phyloP scores from a whole-genome alignment of 305 asterid genomes.

The Solanum aculeatissimum region DNA sequence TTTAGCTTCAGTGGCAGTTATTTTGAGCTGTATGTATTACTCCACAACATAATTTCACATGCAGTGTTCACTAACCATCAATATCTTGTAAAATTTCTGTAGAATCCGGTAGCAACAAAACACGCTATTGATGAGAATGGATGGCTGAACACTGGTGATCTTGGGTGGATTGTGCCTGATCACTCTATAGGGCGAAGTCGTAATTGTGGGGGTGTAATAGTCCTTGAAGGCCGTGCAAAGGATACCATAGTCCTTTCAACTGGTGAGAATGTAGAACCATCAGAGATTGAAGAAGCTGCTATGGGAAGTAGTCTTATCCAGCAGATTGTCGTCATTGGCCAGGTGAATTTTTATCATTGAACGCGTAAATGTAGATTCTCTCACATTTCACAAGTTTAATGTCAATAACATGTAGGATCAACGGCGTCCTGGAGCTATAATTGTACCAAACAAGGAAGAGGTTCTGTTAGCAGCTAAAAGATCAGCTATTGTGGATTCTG shows the following conservation, averaged over 20 bases:
- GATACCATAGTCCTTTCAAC: slow-evolving; percentile 88
- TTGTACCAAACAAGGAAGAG: slow-evolving; percentile 85
- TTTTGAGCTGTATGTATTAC: background rate
- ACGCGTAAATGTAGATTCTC: background rate
- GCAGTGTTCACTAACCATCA: background rate
- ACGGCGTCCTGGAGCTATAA: slow-evolving; percentile 84
- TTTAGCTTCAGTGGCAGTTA: background rate
- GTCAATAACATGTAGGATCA: slow-evolving; percentile 43
- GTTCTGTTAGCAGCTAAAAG: slow-evolving; percentile 50
- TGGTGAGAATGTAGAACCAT: slow-evolving; percentile 87
- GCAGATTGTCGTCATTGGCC: slow-evolving; percentile 88
- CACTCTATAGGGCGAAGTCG: slow-evolving; percentile 82
- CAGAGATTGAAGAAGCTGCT: slow-evolving; percentile 91
- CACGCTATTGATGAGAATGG: slow-evolving; percentile 73
- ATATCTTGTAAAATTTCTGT: background rate
- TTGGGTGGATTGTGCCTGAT: slow-evolving; percentile 84
- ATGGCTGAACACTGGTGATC: slow-evolving; percentile 89
- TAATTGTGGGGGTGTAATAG: slow-evolving; percentile 65
- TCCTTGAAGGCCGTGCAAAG: slow-evolving; percentile 95
- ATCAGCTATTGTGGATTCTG: slow-evolving; percentile 36
- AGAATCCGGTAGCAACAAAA: slow-evolving; percentile 67
- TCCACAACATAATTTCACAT: background rate
- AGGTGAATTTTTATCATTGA: slow-evolving; percentile 28
- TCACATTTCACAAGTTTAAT: background rate
- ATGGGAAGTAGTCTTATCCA: slow-evolving; percentile 73